Evolutionary conservation across 495 filamentous ascomycete genomes (phyloP), one percentile per base, ranked within the genome.

Genomic region (Aspergillus avenaceus): DNA sequence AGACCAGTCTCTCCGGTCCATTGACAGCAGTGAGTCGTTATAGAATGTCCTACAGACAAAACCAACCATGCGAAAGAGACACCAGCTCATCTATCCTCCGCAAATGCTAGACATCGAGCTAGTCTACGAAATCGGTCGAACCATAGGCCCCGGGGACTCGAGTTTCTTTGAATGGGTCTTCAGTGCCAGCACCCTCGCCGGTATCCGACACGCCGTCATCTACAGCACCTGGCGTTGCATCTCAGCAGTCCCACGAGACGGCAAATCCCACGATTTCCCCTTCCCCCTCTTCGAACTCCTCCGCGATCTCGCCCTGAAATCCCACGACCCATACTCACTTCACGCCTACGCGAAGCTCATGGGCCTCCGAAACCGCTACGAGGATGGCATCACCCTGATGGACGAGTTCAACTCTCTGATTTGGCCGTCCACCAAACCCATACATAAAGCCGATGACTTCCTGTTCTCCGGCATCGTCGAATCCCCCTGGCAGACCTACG

Each of bases 281-380:
- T 6, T 45, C 8, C 14, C 52, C 9, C 51, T 58, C 47, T 49
- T 61, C 7, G 28, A 49, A 0, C 31, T 49, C 9, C 18, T 70
- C 25, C 55, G 67, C 25, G 32, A 40, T 1, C 44, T 69, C 1
- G 65, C 67, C 6, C 36, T 43, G 0, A 19, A 54, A 3, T 36
- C 57, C 8, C 56, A 54, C 7, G 65, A 62, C 27, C 66, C 67
- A 0, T 49, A 55, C 2, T 69, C 70, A 1, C 61, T 75, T 45
- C 19, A 61, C 12, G 16, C 70, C 4, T 62, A 66, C 8, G 69
- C 63, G 6, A 55, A 66, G 9, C 45, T 69, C 7, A 57, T 69
- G 1, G 52, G 53, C 13, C 37, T 44, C 21, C 61, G 56, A 5
- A 59, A 60, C 1, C 24, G 62, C 7, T 54, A 54, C 19, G 23